Evolutionary conservation across 805 yeast genomes (phyloP).

Genomic region (Kodamaea fukazawae): DNA sequence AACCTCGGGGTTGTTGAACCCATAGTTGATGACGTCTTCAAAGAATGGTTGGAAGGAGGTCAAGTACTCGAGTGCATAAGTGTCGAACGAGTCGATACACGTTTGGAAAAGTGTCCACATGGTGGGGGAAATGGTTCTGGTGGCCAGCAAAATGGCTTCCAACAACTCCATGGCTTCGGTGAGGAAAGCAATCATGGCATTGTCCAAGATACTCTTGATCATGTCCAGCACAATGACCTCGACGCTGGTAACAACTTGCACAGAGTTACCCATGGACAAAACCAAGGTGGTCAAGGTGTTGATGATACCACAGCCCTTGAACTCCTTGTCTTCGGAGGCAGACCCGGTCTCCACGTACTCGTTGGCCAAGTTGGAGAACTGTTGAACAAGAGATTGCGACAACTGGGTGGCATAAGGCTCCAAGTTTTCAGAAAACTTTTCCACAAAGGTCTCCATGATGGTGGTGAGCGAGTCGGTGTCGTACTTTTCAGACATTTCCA

Average conservation of each 20-base stretch:
- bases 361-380: slow-evolving; percentile 65
- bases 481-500: slow-evolving; percentile 43
- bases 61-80: slow-evolving; percentile 58
- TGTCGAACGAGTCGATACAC: slow-evolving; percentile 52
- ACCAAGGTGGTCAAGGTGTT: slow-evolving; percentile 43
- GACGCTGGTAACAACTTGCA: slow-evolving; percentile 34
- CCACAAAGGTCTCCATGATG: slow-evolving; percentile 46
- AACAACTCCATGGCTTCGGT: slow-evolving; percentile 42
- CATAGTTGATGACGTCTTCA: slow-evolving; percentile 51
- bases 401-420: slow-evolving; percentile 68
- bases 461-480: slow-evolving; percentile 44
- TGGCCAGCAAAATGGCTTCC: slow-evolving; percentile 56
- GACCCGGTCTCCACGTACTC: slow-evolving; percentile 43
- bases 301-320: slow-evolving; percentile 43
- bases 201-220: slow-evolving; percentile 33
- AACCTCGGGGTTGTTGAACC: slow-evolving; percentile 39
- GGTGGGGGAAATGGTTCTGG: slow-evolving; percentile 47
- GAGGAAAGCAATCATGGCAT: slow-evolving; percentile 39
- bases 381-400: slow-evolving; percentile 61
- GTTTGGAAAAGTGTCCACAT: slow-evolving; percentile 53
- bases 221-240: slow-evolving; percentile 34
- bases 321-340: slow-evolving; percentile 34
- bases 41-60: slow-evolving; percentile 56
- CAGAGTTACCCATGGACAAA: slow-evolving; percentile 40
- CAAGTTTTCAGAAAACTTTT: slow-evolving; percentile 40